Evolutionary conservation across 495 filamentous ascomycete species (phyloP).

Genomic region (Pyrenopolyporus hunteri): DNA sequence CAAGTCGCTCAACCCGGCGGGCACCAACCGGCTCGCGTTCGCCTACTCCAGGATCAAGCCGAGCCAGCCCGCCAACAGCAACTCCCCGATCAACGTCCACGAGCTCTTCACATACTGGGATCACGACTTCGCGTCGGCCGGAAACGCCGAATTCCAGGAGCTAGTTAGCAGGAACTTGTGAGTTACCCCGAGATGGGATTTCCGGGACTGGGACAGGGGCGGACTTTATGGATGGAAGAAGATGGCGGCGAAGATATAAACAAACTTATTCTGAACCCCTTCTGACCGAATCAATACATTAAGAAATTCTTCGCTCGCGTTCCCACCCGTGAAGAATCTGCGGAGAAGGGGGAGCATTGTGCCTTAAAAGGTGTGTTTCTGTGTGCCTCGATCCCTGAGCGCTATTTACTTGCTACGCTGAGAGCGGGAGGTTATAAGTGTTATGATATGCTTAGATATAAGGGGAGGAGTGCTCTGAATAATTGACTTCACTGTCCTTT

Average conservation of each 20-base stretch:
- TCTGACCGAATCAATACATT: constrained; percentile 11
- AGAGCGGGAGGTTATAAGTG: background rate
- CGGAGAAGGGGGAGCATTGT: background rate
- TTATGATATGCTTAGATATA: background rate
- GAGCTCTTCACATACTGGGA: constrained; percentile 52
- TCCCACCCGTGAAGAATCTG: background rate
- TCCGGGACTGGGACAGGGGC: background rate
- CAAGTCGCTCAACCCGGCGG: constrained; percentile 44
- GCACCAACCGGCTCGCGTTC: constrained; percentile 51
- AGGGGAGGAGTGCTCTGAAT: constrained; percentile 4
- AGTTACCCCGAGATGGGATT: constrained; percentile 12
- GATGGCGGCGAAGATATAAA: background rate
- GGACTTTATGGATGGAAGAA: background rate
- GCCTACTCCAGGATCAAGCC: constrained; percentile 47
- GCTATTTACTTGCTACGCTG: background rate
- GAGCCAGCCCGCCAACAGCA: constrained; percentile 41
- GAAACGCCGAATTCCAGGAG: constrained; percentile 46
- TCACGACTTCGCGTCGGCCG: constrained; percentile 48
- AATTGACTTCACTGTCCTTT: constrained; percentile 21
- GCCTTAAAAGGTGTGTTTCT: background rate
- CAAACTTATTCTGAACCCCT: background rate
- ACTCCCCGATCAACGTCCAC: constrained; percentile 43
- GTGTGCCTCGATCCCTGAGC: background rate
- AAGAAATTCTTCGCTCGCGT: constrained; percentile 26
- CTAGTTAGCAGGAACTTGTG: constrained; percentile 45